Evolutionary conservation across 2,329 filamentous ascomycete genomes (phyloP).

Genomic region (Rutstroemia sp.): DNA sequence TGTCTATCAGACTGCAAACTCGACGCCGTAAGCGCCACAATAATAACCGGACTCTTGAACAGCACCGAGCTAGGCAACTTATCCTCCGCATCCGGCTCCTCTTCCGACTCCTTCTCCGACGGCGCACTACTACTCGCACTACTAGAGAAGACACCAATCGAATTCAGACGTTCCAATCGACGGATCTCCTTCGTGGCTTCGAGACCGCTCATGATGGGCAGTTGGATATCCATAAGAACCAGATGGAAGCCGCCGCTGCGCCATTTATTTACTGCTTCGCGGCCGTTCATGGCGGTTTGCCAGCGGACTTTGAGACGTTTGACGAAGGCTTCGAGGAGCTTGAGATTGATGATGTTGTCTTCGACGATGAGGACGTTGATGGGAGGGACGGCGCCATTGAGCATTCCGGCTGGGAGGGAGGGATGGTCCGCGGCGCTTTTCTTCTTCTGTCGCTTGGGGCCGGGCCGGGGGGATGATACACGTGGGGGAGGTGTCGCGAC

Average conservation of each 20-base stretch:
- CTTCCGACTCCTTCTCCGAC: conserved; percentile 34
- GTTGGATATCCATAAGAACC: conserved; percentile 96
- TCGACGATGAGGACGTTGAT: conserved; percentile 98
- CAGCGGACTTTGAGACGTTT: conserved; percentile 92
- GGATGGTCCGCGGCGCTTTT: conserved; percentile 41
- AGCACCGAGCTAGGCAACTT: conserved; percentile 58
- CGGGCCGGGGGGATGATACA: conserved; percentile 40
- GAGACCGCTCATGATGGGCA: conserved; percentile 92
- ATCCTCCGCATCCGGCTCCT: conserved; percentile 55
- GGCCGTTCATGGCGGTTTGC: conserved; percentile 95
- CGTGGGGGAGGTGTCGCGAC: conserved; percentile 38
- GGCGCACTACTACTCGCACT: conserved; percentile 48
- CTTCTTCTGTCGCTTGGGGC: conserved; percentile 36
- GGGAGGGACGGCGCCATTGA: conserved; percentile 80
- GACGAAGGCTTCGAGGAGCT: conserved; percentile 89
- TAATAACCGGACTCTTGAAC: conserved; percentile 96
- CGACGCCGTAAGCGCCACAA: conserved; percentile 91
- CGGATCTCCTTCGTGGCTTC: conserved; percentile 94
- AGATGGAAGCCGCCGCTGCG: conserved; percentile 86
- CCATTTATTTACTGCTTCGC: conserved; percentile 92
- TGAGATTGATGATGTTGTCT: conserved; percentile 96
- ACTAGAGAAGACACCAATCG: conserved; percentile 84
- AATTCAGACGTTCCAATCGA: conserved; percentile 80
- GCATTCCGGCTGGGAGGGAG: conserved; percentile 51
- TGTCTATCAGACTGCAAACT: conserved; percentile 92